Evolutionary conservation across 2,329 filamentous ascomycete genomes (phyloP).

Genomic region (Fusarium sp.): DNA sequence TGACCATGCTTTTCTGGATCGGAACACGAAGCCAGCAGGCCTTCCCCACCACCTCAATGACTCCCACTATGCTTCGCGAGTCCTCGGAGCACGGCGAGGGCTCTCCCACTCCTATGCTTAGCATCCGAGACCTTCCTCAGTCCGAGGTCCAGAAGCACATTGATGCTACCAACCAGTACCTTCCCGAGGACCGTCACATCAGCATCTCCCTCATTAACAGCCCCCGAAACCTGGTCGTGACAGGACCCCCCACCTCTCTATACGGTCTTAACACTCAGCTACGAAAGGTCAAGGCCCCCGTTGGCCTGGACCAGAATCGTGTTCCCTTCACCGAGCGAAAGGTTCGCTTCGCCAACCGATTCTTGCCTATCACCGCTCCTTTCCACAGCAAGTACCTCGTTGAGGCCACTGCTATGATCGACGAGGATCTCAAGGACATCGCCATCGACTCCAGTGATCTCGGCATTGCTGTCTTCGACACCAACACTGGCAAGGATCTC

Average conservation of each 20-base stretch:
- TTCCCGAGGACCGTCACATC: slow-evolving; percentile 92
- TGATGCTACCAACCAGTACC: slow-evolving; percentile 94
- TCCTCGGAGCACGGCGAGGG: slow-evolving; percentile 95
- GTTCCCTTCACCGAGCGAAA: slow-evolving; percentile 97
- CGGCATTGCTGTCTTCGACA: slow-evolving; percentile 89
- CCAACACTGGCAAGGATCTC: slow-evolving; percentile 87
- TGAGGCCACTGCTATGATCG: slow-evolving; percentile 83
- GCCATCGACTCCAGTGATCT: slow-evolving; percentile 78
- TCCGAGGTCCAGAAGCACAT: slow-evolving; percentile 95
- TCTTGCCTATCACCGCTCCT: slow-evolving; percentile 95
- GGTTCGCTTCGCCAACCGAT: slow-evolving; percentile 94
- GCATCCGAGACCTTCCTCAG: slow-evolving; percentile 90
- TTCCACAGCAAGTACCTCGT: slow-evolving; percentile 97
- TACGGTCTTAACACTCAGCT: slow-evolving; percentile 96
- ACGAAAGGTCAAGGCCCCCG: slow-evolving; percentile 96
- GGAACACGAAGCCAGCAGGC: slow-evolving; percentile 96
- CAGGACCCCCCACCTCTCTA: slow-evolving; percentile 92
- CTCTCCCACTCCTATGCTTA: slow-evolving; percentile 96
- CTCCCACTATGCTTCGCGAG: slow-evolving; percentile 90
- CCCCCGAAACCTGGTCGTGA: slow-evolving; percentile 95
- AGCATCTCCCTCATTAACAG: slow-evolving; percentile 96
- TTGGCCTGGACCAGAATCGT: slow-evolving; percentile 94
- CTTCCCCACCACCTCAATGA: slow-evolving; percentile 93
- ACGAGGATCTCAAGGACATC: slow-evolving; percentile 87
- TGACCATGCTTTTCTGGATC: slow-evolving; percentile 98